Conservation (phyloP, 306 rosid species). For the Fagus crenata region DNA sequence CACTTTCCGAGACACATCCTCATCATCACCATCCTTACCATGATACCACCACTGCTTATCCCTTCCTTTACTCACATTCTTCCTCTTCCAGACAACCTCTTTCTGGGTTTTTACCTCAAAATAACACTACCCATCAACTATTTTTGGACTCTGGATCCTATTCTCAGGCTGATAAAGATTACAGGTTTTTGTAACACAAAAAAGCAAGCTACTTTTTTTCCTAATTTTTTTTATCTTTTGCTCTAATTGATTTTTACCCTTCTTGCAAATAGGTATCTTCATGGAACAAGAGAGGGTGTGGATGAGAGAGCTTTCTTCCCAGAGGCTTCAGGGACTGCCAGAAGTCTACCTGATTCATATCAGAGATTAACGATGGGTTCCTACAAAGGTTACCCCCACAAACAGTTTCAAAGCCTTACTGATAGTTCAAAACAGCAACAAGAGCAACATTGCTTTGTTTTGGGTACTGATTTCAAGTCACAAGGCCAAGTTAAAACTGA, state of each 20-base stretch:
- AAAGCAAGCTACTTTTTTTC: no score
- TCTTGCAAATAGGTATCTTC: conserved; percentile 48
- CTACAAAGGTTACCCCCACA: conserved; percentile 50
- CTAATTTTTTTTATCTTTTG: background rate
- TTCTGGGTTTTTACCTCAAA: conserved; percentile 48
- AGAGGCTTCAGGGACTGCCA: conserved; percentile 58
- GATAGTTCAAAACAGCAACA: conserved; percentile 36
- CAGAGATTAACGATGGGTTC: conserved; percentile 57
- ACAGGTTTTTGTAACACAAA: conserved; percentile 48
- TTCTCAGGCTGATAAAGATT: conserved; percentile 59
- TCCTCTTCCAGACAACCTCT: conserved; percentile 55
- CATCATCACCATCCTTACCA: conserved; percentile 46
- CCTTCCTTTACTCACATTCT: conserved; percentile 52
- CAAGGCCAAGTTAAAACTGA: conserved; percentile 49
- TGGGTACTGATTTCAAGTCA: conserved; percentile 91
- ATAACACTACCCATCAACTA: conserved; percentile 54
- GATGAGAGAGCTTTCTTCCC: conserved; percentile 89
- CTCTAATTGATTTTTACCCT: background rate
- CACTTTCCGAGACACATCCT: conserved; percentile 39
- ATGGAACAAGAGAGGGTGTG: conserved; percentile 64
- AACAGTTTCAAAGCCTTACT: conserved; percentile 51
- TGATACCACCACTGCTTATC: conserved; percentile 43
- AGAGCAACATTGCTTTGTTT: conserved; percentile 73
- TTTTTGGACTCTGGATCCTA: conserved; percentile 62
- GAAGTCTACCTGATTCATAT: conserved; percentile 54